These are phyloP conservation scores for Oryza nivara DNA, from an alignment of 176 grass and related monocot genomes.

Conservation along the genomic window DNA sequence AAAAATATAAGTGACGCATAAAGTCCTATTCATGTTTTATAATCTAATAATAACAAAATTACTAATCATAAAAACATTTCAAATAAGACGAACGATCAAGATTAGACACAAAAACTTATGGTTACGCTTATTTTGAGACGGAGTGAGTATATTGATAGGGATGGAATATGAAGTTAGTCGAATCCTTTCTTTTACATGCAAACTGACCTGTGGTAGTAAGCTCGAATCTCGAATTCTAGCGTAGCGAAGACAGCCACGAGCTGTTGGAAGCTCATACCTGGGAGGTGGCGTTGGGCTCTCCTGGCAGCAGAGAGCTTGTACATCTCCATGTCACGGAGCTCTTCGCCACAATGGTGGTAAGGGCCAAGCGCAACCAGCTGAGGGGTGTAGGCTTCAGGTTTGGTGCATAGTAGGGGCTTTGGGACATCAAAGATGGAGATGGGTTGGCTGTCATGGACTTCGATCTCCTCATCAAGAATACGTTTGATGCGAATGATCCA, in stretches of 20 bases:
- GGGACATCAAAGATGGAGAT: constrained; percentile 73
- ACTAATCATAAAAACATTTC: too few species aligned
- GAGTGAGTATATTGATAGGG: neutral
- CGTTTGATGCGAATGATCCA: constrained; percentile 63
- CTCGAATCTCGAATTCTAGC: constrained; percentile 59
- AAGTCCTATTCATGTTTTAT: too few species aligned
- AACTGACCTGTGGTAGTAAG: constrained; percentile 74
- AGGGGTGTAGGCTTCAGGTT: constrained; percentile 74
- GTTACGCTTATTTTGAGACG: too few species aligned
- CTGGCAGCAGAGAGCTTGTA: constrained; percentile 71
- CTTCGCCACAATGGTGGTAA: constrained; percentile 74
- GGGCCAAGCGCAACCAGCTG: constrained; percentile 68
- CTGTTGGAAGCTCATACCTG: constrained; percentile 44
- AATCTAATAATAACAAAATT: too few species aligned
- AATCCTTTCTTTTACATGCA: neutral
- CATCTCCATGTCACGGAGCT: constrained; percentile 77
- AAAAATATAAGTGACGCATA: too few species aligned
- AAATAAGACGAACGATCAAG: too few species aligned
- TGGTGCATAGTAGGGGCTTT: constrained; percentile 50
- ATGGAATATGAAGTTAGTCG: neutral
- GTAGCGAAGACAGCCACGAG: constrained; percentile 55
- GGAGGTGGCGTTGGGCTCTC: constrained; percentile 50
- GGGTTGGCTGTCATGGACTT: constrained; percentile 41
- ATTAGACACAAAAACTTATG: too few species aligned
- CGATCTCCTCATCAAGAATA: constrained; percentile 62